Conservation (phyloP, 208 protist species). For the Trypanosoma vivax region DNA sequence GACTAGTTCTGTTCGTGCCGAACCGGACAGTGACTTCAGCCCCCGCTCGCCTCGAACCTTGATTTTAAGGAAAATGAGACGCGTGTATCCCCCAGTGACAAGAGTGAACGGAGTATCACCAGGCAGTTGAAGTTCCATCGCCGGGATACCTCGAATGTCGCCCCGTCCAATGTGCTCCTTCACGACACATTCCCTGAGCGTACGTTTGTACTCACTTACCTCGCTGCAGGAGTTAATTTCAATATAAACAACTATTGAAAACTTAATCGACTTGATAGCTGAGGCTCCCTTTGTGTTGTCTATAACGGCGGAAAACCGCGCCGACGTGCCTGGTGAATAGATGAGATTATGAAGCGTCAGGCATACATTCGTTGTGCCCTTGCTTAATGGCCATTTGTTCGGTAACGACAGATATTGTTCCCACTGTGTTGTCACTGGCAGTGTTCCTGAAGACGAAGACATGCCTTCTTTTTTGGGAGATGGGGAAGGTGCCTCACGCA, state of each 20-base stretch:
- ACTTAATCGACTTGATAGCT: constrained; percentile 39
- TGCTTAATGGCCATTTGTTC: constrained; percentile 21
- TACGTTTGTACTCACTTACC: constrained; percentile 17
- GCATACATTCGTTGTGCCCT: constrained; percentile 13
- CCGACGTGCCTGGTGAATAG: constrained; percentile 5
- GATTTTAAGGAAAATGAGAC: constrained; percentile 44
- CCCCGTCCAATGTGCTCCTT: constrained; percentile 24
- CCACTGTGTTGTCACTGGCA: constrained; percentile 5
- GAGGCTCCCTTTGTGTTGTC: constrained; percentile 51
- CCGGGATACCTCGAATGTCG: constrained; percentile 13
- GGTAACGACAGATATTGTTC: constrained; percentile 27
- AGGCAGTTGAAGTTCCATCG: constrained; percentile 30
- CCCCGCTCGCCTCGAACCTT: constrained; percentile 8
- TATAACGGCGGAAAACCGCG: constrained; percentile 23
- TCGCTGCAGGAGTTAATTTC: constrained; percentile 34
- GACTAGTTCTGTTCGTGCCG: constrained; percentile 56
- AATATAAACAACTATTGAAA: constrained; percentile 37
- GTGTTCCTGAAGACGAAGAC: neutral
- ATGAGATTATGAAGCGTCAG: constrained; percentile 17
- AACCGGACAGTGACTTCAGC: constrained; percentile 26
- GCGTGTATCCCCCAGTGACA: constrained; percentile 37
- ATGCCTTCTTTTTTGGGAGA: neutral
- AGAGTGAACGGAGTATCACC: constrained; percentile 41
- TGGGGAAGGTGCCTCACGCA: neutral
- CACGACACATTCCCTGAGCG: constrained; percentile 23